Evolutionary conservation across 202 grass and related monocot species (phyloP).

Genomic region (Hordeum pubiflorum): DNA sequence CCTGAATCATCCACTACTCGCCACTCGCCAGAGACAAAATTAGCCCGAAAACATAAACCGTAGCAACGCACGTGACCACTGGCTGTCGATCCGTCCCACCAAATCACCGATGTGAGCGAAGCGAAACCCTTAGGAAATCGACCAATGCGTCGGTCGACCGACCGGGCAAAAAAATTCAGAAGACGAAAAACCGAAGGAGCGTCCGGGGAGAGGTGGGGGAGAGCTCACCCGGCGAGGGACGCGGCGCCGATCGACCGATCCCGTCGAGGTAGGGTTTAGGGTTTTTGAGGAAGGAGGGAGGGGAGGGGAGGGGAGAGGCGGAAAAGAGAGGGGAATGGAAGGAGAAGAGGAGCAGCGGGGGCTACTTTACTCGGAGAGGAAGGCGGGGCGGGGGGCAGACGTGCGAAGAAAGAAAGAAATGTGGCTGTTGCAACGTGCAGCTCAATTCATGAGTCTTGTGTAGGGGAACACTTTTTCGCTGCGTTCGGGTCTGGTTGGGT

Average conservation of each 20-base stretch:
- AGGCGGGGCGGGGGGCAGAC: neutral
- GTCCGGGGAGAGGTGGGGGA: neutral
- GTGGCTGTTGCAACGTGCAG: too few species aligned
- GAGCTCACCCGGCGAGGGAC: slow-evolving; percentile 6
- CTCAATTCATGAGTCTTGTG: too few species aligned
- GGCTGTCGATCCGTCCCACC: neutral
- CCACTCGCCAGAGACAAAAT: neutral
- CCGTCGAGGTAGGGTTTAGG: slow-evolving; percentile 17
- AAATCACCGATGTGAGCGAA: neutral
- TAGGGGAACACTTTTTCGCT: too few species aligned
- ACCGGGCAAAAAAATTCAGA: neutral
- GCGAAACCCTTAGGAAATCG: neutral
- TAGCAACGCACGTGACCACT: neutral
- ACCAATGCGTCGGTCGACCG: neutral
- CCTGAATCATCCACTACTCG: neutral
- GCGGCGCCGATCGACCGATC: neutral
- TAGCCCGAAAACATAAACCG: neutral
- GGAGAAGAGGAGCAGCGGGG: neutral
- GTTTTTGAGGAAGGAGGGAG: neutral
- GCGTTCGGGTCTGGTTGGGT: too few species aligned
- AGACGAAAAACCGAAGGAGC: neutral
- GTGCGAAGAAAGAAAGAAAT: neutral
- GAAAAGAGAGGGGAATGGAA: too few species aligned
- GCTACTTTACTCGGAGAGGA: neutral
- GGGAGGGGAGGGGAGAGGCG: too few species aligned